Percentiles rank a stretch among this genome's conserved stretches.
These are phyloP conservation scores for Elsinoe necatrix DNA, from an alignment of 2,329 filamentous ascomycete genomes.

Conservation along the genomic window DNA sequence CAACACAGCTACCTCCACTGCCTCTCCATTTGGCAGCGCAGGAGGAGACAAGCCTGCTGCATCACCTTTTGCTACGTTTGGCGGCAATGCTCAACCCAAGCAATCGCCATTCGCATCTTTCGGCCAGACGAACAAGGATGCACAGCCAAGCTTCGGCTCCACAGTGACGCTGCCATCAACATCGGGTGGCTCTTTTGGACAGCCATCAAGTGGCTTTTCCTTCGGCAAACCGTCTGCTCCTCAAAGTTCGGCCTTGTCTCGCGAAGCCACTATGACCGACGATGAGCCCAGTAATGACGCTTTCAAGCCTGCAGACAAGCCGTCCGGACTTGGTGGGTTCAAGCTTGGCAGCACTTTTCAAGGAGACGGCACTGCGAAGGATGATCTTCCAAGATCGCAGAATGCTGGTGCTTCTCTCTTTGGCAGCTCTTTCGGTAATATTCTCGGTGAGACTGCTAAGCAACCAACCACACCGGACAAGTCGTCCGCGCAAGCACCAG, in stretches of 20 bases:
- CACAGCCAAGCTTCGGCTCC: conserved; percentile 30
- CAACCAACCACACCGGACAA: conserved; percentile 32
- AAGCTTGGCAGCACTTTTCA: conserved; percentile 62
- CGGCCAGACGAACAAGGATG: conserved; percentile 18
- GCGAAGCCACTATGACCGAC: conserved; percentile 14
- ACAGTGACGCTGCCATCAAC: conserved; percentile 34
- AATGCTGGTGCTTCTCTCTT: conserved; percentile 26
- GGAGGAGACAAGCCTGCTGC: conserved; percentile 16
- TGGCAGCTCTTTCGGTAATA: conserved; percentile 26
- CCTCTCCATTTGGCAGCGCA: conserved; percentile 32
- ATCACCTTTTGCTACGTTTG: conserved; percentile 29
- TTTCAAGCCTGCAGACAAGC: conserved; percentile 18
- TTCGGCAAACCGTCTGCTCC: conserved; percentile 21
- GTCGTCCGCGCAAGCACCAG: conserved; percentile 30
- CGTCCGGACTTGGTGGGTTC: conserved; percentile 43
- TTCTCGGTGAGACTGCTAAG: conserved; percentile 26
- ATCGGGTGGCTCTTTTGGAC: conserved; percentile 27
- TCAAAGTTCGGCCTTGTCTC: neutral
- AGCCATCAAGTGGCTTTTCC: conserved; percentile 26
- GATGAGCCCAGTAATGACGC: conserved; percentile 14
- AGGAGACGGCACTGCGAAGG: conserved; percentile 52
- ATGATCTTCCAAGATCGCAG: conserved; percentile 47
- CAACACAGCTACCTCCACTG: neutral
- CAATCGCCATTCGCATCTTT: conserved; percentile 3
- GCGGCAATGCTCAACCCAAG: conserved; percentile 12